Evolutionary conservation across 371 early-diverging fungal species (phyloP).

Genomic region (Lichtheimia hyalospora): DNA sequence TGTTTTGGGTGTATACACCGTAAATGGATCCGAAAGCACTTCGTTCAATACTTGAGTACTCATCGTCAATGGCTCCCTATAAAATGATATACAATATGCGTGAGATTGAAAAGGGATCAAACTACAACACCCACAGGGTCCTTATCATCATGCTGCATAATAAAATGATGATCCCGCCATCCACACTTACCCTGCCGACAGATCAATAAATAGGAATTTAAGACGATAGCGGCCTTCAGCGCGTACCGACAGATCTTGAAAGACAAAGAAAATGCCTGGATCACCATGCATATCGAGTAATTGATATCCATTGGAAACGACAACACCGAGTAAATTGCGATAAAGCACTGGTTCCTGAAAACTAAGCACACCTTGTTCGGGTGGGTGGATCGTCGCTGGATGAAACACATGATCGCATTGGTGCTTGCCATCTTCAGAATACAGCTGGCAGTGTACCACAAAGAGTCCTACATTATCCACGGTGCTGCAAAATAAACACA

Average conservation of each 20-base stretch:
- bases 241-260: constrained; percentile 48
- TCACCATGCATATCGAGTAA: constrained; percentile 21
- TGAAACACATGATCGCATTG: constrained; percentile 8
- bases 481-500: neutral
- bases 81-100: neutral
- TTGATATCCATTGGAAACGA: constrained; percentile 15
- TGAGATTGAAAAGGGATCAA: neutral
- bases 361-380: constrained; percentile 1
- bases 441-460: constrained; percentile 16
- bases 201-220: constrained; percentile 47
- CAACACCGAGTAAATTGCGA: constrained; percentile 15
- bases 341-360: constrained; percentile 11
- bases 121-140: constrained; percentile 12
- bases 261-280: constrained; percentile 54
- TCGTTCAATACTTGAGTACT: constrained; percentile 35
- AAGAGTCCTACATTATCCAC: constrained; percentile 6
- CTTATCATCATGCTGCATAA: too few species aligned
- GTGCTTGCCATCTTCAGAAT: constrained; percentile 11
- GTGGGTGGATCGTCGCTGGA: neutral
- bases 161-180: too few species aligned
- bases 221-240: constrained; percentile 40
- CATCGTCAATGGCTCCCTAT: constrained; percentile 24
- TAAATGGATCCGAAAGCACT: constrained; percentile 39
- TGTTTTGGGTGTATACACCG: constrained; percentile 52
- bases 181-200: too few species aligned